Percentiles rank a stretch among this genome's conserved stretches.
Evolutionary conservation across 108 stramenopile genomes (phyloP).

Genomic region (Poteriospumella lacustris): DNA sequence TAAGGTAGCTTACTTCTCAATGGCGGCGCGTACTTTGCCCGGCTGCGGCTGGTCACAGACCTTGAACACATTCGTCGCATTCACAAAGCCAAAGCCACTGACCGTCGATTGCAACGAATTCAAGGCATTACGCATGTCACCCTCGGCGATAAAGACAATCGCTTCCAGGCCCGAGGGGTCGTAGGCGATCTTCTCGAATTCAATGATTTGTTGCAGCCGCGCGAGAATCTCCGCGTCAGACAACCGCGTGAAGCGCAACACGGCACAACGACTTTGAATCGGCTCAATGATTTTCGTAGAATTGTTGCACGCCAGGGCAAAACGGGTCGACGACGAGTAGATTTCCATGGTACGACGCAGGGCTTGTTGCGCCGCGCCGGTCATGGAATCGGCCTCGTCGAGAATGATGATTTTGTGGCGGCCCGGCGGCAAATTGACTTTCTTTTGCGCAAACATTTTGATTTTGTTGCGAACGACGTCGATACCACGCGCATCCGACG

Average conservation of each 20-base stretch:
- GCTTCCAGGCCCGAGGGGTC: slow-evolving; percentile 79
- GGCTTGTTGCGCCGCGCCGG: slow-evolving; percentile 92
- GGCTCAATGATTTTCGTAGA: slow-evolving; percentile 98
- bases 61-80: slow-evolving; percentile 44
- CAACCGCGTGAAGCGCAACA: slow-evolving; percentile 84
- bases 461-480: slow-evolving; percentile 93
- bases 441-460: slow-evolving; percentile 95
- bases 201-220: slow-evolving; percentile 76
- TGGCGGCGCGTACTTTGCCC: slow-evolving; percentile 66
- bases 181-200: slow-evolving; percentile 72
- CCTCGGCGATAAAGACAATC: slow-evolving; percentile 96
- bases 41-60: slow-evolving; percentile 99
- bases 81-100: slow-evolving; percentile 74
- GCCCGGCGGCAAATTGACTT: slow-evolving; percentile 57
- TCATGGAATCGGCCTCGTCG: slow-evolving; percentile 99
- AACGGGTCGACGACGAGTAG: slow-evolving; percentile 90
- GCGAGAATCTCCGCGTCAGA: slow-evolving; percentile 73
- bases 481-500: slow-evolving; percentile 66
- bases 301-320: slow-evolving; percentile 95
- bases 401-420: slow-evolving; percentile 95
- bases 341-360: slow-evolving; percentile 95
- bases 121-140: slow-evolving; percentile 97
- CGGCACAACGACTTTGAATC: slow-evolving; percentile 95
- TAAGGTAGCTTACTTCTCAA: slow-evolving; percentile 67
- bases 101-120: slow-evolving; percentile 92